These are phyloP conservation scores for Mycena capillaripes DNA, from an alignment of 768 basidiomycete genomes.

Conservation along the genomic window DNA sequence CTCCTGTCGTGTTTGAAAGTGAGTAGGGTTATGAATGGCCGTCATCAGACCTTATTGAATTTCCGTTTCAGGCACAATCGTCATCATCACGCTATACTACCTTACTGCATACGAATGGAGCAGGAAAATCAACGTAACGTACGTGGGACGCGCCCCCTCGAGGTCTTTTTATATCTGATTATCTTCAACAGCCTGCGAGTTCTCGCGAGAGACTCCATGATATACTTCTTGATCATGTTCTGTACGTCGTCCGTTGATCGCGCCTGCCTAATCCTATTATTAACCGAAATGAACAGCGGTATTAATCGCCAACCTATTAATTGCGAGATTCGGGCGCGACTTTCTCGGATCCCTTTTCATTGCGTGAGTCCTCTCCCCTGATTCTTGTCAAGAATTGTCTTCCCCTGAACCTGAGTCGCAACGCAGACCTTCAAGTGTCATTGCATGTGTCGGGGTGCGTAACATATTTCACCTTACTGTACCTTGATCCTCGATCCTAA, in stretches of 20 bases:
- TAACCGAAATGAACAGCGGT: conserved; percentile 23
- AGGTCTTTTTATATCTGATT: not conserved
- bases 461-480: too few relatives aligned
- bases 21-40: not conserved
- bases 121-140: conserved; percentile 31
- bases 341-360: conserved; percentile 40
- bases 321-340: conserved; percentile 36
- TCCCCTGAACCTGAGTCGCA: not conserved
- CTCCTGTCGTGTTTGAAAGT: conserved; percentile 41
- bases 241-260: conserved; percentile 22
- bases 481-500: too few relatives aligned
- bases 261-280: not conserved
- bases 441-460: conserved; percentile 37
- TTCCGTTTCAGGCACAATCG: conserved; percentile 34
- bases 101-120: conserved; percentile 25
- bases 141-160: not conserved
- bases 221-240: conserved; percentile 41
- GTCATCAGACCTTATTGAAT: not conserved
- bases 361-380: conserved; percentile 36
- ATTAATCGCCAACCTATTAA: conserved; percentile 39
- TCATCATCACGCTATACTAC: conserved; percentile 38
- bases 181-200: conserved; percentile 19
- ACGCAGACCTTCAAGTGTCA: conserved; percentile 33
- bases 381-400: too few relatives aligned
- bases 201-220: conserved; percentile 42